Evolutionary conservation across 306 rosid species (phyloP).

Genomic region (Spatholobus suberectus): DNA sequence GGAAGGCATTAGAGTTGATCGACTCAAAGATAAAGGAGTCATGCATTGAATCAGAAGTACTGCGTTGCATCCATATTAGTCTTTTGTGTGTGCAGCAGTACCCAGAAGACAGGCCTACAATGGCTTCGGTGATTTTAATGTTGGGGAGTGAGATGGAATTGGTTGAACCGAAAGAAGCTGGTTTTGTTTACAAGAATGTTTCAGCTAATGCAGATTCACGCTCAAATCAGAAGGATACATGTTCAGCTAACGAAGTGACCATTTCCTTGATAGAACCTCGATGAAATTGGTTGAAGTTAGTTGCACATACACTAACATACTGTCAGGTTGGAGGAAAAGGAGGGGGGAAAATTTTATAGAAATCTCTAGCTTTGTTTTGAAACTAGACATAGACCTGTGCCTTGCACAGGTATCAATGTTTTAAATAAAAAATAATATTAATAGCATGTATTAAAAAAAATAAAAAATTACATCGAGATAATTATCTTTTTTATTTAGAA

Average conservation of each 20-base stretch:
- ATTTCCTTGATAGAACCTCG: slow-evolving; percentile 25
- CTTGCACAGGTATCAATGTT: too few species aligned
- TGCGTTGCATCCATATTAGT: slow-evolving; percentile 59
- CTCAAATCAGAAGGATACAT: slow-evolving; percentile 36
- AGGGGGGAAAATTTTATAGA: too few species aligned
- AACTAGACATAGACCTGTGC: too few species aligned
- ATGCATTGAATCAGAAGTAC: slow-evolving; percentile 32
- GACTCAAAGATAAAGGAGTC: slow-evolving; percentile 46
- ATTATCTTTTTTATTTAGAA: too few species aligned
- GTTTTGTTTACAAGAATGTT: slow-evolving; percentile 34
- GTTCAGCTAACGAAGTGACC: slow-evolving; percentile 37
- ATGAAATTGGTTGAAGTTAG: background rate
- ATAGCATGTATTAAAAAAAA: too few species aligned
- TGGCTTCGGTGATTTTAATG: slow-evolving; percentile 54
- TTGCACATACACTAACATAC: too few species aligned
- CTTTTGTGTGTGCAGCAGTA: slow-evolving; percentile 61
- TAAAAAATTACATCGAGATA: too few species aligned
- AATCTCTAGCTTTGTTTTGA: too few species aligned
- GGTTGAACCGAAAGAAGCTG: slow-evolving; percentile 60
- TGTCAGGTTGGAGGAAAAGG: too few species aligned
- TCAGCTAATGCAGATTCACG: slow-evolving; percentile 1
- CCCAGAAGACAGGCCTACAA: slow-evolving; percentile 53
- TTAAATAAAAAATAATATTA: too few species aligned
- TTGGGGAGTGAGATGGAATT: slow-evolving; percentile 48
- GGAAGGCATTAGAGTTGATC: slow-evolving; percentile 43